These are phyloP conservation scores for Bothriochloa decipiens DNA, from an alignment of 176 grass and related monocot species.

Conservation along the genomic window DNA sequence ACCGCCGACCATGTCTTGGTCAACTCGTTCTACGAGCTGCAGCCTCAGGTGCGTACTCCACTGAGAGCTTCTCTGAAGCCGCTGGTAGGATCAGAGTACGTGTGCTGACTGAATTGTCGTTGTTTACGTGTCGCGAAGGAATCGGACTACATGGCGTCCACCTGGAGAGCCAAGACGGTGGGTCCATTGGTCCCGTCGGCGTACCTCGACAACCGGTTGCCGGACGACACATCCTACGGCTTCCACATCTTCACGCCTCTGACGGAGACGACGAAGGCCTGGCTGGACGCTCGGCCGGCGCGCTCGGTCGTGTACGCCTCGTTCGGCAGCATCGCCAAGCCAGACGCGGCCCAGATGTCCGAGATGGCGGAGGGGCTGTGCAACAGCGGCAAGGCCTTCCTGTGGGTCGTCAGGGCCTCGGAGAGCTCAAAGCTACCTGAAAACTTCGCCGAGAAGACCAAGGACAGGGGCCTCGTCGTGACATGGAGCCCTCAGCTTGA, in stretches of 20 bases:
- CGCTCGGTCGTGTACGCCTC: slow-evolving; percentile 54
- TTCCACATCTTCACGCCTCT: slow-evolving; percentile 44
- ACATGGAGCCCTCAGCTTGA: slow-evolving; percentile 71
- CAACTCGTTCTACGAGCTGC: slow-evolving; percentile 69
- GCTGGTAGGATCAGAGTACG: too few relatives aligned
- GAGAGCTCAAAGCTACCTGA: slow-evolving; percentile 37
- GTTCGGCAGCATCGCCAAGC: slow-evolving; percentile 61
- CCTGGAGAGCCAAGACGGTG: slow-evolving; percentile 35
- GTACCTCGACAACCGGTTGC: slow-evolving; percentile 40
- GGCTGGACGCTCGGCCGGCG: slow-evolving; percentile 30
- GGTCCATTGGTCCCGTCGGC: slow-evolving; percentile 42
- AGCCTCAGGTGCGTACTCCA: slow-evolving; percentile 46
- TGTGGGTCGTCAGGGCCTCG: slow-evolving; percentile 58
- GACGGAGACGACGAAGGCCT: background rate
- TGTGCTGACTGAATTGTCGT: background rate
- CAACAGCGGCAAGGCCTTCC: slow-evolving; percentile 40
- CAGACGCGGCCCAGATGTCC: slow-evolving; percentile 28
- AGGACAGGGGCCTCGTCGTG: slow-evolving; percentile 40
- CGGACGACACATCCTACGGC: slow-evolving; percentile 53
- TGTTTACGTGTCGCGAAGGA: slow-evolving; percentile 15
- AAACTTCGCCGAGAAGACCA: slow-evolving; percentile 17
- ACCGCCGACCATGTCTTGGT: slow-evolving; percentile 62
- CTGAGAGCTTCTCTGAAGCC: too few relatives aligned
- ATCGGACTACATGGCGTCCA: slow-evolving; percentile 33
- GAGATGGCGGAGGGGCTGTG: slow-evolving; percentile 51